Percentiles rank a stretch among this genome's conserved stretches.
These are phyloP conservation scores for Aspergillus candidus DNA, from an alignment of 2,329 filamentous ascomycete genomes.

Conservation along the genomic window DNA sequence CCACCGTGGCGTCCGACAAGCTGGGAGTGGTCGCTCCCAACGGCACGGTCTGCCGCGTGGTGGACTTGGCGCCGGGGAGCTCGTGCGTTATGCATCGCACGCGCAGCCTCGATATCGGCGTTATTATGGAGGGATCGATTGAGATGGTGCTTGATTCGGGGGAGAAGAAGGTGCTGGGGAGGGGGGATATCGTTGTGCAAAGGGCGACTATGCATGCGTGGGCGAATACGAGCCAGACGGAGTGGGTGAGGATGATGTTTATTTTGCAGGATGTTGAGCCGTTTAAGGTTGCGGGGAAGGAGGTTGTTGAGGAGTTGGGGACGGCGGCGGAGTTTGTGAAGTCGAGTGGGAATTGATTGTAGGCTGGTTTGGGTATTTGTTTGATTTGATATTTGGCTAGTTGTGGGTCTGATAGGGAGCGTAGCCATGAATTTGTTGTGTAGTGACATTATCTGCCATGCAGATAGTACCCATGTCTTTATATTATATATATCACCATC, in stretches of 20 bases:
- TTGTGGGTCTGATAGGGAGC: no score
- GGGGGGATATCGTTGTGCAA: constrained; percentile 53
- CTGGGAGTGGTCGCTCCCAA: constrained; percentile 34
- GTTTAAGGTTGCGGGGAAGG: constrained; percentile 16
- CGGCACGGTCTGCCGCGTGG: constrained; percentile 43
- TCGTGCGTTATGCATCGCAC: constrained; percentile 48
- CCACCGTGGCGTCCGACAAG: constrained; percentile 17
- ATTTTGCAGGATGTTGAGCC: constrained; percentile 25
- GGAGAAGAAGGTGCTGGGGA: constrained; percentile 40
- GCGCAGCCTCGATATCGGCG: constrained; percentile 50
- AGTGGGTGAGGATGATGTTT: constrained; percentile 45
- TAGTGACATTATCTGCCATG: no score
- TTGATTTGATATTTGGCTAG: no score
- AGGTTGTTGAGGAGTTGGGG: constrained; percentile 23
- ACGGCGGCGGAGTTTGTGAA: not conserved
- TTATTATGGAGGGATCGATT: constrained; percentile 50
- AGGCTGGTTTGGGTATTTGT: no score
- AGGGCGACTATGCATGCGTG: constrained; percentile 52
- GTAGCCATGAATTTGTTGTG: no score
- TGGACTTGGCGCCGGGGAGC: constrained; percentile 45
- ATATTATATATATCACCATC: no score
- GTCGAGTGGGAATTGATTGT: not conserved
- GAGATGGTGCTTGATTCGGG: constrained; percentile 51
- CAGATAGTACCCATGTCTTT: no score
- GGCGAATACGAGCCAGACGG: constrained; percentile 44